Evolutionary conservation across 139 green algal genomes (phyloP), one percentile per base, ranked within the genome.

Genomic region (Coelastrella sp.): DNA sequence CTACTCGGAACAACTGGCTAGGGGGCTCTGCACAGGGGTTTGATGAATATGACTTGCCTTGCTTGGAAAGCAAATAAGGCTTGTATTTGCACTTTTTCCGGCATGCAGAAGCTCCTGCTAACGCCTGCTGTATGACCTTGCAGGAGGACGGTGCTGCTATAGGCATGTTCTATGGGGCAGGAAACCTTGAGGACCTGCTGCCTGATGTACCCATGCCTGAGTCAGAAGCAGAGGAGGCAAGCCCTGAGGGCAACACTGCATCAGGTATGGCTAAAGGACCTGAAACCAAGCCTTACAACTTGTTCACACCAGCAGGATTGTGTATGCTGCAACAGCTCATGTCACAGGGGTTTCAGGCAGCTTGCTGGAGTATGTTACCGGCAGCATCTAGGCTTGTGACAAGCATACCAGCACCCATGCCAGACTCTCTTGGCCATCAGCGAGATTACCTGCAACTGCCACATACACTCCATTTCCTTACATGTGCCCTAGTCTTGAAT

Each of bases 161-260:
- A 35, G 81, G 79, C 27, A 79, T 88, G 7, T 61, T 49, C 63
- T 91, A 89, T 68, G 91, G 91, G 56, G 66, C 56, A 3, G 91
- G 91, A 57, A 63, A 82, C 59, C 82, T 93, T 14, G 87, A 80
- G 19, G 91, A 93, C 91, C 87, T 93, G 25, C 87, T 93, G 76
- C 91, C 91, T 25, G 83, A 88, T 35, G 78, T 92, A 7, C 49
- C 70, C 15, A 20, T 78, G 74, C 58, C 74, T n/a, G 83, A 88
- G 4, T 84, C 86, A 7, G 85, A 89, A n/a, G 5, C 58, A 7
- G 57, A 79, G n/a, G 20, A 49, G 49, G 68, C 81, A 19, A 57
- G 80, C 15, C 1, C 4, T 20, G 60, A 87, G 49, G 10, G 25
- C 57, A 25, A 73, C 15, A 19, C n/a, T 74, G 58, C 68, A 20